phyloP scores from a whole-genome alignment of 345 rosid genomes.

The Physaria fendleri region DNA sequence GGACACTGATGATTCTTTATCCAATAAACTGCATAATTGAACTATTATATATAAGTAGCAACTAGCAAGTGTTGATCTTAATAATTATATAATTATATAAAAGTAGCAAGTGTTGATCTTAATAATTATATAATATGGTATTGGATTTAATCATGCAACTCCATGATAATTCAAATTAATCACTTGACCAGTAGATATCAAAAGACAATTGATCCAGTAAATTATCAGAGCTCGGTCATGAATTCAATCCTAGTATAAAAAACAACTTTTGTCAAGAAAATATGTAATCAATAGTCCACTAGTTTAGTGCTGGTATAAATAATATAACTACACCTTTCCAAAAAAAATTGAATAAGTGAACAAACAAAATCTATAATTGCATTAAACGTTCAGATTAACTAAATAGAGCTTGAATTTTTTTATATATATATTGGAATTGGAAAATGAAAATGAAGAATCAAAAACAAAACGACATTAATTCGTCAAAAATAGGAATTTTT shows the following conservation, averaged over 20 bases:
- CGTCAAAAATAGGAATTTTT: slow-evolving; percentile 11
- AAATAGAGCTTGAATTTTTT: neutral
- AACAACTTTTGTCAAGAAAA: no score
- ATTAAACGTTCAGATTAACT: neutral
- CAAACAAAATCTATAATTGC: neutral
- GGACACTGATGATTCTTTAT: neutral
- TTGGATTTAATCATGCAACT: neutral
- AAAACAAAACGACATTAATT: slow-evolving; percentile 10
- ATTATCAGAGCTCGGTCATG: neutral
- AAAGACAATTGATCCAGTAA: neutral
- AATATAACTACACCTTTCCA: neutral
- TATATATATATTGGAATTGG: neutral
- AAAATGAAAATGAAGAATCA: neutral
- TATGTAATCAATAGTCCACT: no score
- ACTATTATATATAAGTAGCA: neutral
- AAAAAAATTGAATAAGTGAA: neutral
- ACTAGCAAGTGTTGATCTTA: slow-evolving; percentile 1
- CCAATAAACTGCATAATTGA: neutral
- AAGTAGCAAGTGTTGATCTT: neutral
- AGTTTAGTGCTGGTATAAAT: neutral
- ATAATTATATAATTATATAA: neutral
- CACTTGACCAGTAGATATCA: neutral
- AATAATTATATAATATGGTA: neutral
- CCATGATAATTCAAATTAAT: neutral
- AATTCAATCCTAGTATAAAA: neutral